phyloP scores from a whole-genome alignment of 1,284 basidiomycete genomes.

The Apiotrichum laibachii region DNA sequence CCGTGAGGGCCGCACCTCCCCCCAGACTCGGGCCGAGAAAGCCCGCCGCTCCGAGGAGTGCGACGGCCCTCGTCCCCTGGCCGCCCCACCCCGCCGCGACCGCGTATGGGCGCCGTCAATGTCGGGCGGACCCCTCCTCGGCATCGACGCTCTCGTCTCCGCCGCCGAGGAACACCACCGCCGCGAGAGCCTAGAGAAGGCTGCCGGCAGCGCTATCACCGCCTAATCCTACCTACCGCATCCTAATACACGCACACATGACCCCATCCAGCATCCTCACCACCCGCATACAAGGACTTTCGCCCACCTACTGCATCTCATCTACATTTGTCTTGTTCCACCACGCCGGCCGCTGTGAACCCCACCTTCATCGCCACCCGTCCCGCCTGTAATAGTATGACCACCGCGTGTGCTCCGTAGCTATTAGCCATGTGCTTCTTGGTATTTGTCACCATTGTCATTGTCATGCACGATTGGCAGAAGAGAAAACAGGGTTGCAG shows the following conservation, averaged over 20 bases:
- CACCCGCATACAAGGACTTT: neutral
- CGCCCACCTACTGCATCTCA: neutral
- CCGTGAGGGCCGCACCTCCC: constrained; percentile 5
- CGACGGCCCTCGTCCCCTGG: constrained; percentile 14
- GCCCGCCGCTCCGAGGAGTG: neutral
- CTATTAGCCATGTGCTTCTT: neutral
- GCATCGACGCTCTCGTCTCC: constrained; percentile 44
- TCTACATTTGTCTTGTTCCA: neutral
- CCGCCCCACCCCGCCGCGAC: constrained; percentile 12
- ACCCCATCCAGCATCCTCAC: neutral
- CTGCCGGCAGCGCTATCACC: constrained; percentile 7
- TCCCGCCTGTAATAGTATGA: neutral
- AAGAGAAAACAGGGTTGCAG: too few relatives aligned
- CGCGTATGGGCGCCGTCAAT: constrained; percentile 9
- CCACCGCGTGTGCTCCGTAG: neutral
- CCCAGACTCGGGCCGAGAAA: neutral
- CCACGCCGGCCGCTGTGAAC: neutral
- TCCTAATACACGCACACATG: neutral
- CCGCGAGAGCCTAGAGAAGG: constrained; percentile 23
- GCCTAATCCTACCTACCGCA: neutral
- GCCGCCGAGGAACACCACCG: constrained; percentile 42
- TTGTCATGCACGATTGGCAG: neutral
- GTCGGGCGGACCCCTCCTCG: constrained; percentile 22
- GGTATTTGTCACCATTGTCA: neutral
- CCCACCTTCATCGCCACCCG: neutral